phyloP scores from a whole-genome alignment of 768 basidiomycete species.

The Macrolepiota fuliginosa region DNA sequence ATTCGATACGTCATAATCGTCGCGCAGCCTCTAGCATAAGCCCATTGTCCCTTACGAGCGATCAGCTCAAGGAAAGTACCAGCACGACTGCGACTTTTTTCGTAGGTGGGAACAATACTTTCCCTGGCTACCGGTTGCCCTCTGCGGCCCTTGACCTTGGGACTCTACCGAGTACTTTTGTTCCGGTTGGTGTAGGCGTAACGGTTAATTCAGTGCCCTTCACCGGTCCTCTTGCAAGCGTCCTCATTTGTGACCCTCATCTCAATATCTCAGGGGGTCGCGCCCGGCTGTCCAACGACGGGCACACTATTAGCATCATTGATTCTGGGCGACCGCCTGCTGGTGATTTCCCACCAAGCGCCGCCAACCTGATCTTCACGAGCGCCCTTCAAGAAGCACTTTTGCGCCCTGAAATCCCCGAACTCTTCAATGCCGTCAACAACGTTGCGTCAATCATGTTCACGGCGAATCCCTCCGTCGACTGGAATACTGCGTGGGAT shows the following conservation, averaged over 20 bases:
- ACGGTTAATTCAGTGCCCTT: not conserved
- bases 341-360: slow-evolving; percentile 8
- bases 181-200: not conserved
- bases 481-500: not conserved
- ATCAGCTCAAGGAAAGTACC: not conserved
- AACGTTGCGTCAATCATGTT: slow-evolving; percentile 11
- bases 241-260: not conserved
- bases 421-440: not conserved
- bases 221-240: not conserved
- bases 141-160: not conserved
- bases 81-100: not conserved
- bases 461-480: slow-evolving; percentile 7
- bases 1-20: not conserved
- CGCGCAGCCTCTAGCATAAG: not conserved
- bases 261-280: not conserved
- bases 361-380: slow-evolving; percentile 10
- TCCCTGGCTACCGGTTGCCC: not conserved
- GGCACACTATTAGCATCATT: not conserved
- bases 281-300: not conserved
- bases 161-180: too few relatives aligned
- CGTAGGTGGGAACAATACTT: slow-evolving; percentile 3
- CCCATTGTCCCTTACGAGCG: not conserved
- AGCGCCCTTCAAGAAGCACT: not conserved
- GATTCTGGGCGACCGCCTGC: not conserved
- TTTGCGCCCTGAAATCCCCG: not conserved